Evolutionary conservation across 768 basidiomycete species (phyloP), one percentile per base, ranked within the genome.

Genomic region (Lentinula guzmanii): DNA sequence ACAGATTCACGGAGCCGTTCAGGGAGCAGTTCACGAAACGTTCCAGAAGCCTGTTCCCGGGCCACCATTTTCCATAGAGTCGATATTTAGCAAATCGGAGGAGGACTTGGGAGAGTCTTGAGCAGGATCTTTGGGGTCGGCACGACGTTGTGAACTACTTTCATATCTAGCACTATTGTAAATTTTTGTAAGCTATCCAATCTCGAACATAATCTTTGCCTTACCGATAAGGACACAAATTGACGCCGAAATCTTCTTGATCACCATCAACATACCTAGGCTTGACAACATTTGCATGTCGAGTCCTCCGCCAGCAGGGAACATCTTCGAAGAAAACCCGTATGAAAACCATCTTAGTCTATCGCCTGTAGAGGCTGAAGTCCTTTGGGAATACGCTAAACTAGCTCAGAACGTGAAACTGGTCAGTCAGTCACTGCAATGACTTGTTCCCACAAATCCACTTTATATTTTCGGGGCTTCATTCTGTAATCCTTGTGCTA

Each of bases 381-480:
- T 94, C 0, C 83, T 97, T 41, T 94, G 92, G 91, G 94, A 97
- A 71, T 96, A 96, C 70, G 91, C 92, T 34, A 93, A 93, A 67
- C 79, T 96, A 16, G 86, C 89, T 0, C 84, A 90, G 54, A 85
- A 92, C 70, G 77, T 95, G 65, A 91, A 88, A 71, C 77, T 81
- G 71, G 95, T 95, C 64, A 63, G 85, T 74, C 37, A 39, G 3
- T 28, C 28, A 28, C 28, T 28, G 28, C 28, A 28, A 28, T 28
- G 28, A 28, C 28, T 28, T 28, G 28, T 24, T 15, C 37, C 57
- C 54, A 4, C 37, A 42, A 37, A 9, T 33, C 53, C 35, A 48
- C 39, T 60, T 43, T 13, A 50, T 35, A 33, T 48, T 43, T 18
- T 43, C 13, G 18, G 51, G 9, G 37, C 37, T 39, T 39, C 1